Evolutionary conservation across 2,329 filamentous ascomycete species (phyloP).

Genomic region (Aspergillus brunneoviolaceus): DNA sequence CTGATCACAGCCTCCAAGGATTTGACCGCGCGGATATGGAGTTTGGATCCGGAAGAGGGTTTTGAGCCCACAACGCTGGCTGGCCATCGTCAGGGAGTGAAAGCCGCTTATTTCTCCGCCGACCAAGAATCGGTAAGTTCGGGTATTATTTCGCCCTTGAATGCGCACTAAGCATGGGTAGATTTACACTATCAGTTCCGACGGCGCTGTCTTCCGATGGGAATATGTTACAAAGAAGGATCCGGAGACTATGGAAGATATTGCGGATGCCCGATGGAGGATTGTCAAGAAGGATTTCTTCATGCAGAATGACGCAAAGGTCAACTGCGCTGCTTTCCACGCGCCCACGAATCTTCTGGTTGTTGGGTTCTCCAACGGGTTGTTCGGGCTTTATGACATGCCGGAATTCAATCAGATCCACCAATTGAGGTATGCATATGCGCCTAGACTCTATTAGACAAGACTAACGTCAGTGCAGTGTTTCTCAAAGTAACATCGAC

Average conservation of each 20-base stretch:
- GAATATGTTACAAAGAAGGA: constrained; percentile 69
- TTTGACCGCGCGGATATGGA: constrained; percentile 92
- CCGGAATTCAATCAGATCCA: constrained; percentile 96
- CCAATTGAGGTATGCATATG: constrained; percentile 56
- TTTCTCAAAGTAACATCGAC: constrained; percentile 95
- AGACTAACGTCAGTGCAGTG: constrained; percentile 56
- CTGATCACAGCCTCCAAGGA: constrained; percentile 91
- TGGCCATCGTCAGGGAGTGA: constrained; percentile 84
- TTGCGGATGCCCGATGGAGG: constrained; percentile 77
- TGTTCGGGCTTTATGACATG: constrained; percentile 93
- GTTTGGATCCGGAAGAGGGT: constrained; percentile 77
- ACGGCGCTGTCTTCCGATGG: constrained; percentile 96
- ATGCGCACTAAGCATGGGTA: constrained; percentile 25
- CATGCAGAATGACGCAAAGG: constrained; percentile 81
- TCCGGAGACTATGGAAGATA: constrained; percentile 59
- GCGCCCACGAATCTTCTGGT: constrained; percentile 86
- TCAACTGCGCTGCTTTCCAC: constrained; percentile 90
- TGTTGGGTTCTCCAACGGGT: constrained; percentile 89
- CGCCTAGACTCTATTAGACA: not conserved
- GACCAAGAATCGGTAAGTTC: constrained; percentile 73
- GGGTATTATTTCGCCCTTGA: not conserved
- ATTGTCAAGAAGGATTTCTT: constrained; percentile 92
- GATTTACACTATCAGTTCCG: constrained; percentile 94
- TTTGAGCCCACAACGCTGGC: constrained; percentile 87
- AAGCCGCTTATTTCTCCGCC: constrained; percentile 95